Conservation (phyloP, 2,329 filamentous ascomycete genomes). For the Kalaharituber pfeilii region DNA sequence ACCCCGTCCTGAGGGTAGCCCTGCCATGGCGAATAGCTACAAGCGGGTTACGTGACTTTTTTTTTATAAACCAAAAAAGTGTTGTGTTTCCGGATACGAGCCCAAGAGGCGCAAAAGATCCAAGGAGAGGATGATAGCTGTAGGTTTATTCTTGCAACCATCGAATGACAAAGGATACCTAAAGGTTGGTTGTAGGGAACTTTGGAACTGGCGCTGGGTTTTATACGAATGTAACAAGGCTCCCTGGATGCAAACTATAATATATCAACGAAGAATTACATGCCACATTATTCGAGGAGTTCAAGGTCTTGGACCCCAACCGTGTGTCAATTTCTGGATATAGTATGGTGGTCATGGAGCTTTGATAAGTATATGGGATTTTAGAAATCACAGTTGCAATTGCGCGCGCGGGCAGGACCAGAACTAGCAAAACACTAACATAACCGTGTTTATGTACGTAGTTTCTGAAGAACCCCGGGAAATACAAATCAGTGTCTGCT, state of each 20-base stretch:
- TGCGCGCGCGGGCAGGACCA: no score
- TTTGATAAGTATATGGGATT: no score
- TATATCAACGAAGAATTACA: slow-evolving; percentile 95
- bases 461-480: slow-evolving; percentile 79
- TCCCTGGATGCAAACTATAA: slow-evolving; percentile 67
- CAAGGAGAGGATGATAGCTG: slow-evolving; percentile 71
- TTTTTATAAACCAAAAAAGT: no score
- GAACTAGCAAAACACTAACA: no score
- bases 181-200: slow-evolving; percentile 37
- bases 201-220: slow-evolving; percentile 87
- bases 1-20: no score
- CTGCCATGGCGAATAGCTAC: no score
- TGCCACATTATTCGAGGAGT: slow-evolving; percentile 50
- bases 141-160: slow-evolving; percentile 5
- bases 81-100: slow-evolving; percentile 89
- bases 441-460: no score
- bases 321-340: slow-evolving; percentile 79
- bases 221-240: slow-evolving; percentile 73
- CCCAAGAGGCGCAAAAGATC: slow-evolving; percentile 62
- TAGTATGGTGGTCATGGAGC: slow-evolving; percentile 94
- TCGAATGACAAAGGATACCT: neutral
- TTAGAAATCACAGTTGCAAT: no score
- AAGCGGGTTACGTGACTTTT: no score
- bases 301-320: slow-evolving; percentile 50
- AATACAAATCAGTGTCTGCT: slow-evolving; percentile 75